Percentiles rank a stretch among this genome's conserved stretches.
Conservation (phyloP, 2,329 filamentous ascomycete genomes). For the Blumeria hordei region DNA sequence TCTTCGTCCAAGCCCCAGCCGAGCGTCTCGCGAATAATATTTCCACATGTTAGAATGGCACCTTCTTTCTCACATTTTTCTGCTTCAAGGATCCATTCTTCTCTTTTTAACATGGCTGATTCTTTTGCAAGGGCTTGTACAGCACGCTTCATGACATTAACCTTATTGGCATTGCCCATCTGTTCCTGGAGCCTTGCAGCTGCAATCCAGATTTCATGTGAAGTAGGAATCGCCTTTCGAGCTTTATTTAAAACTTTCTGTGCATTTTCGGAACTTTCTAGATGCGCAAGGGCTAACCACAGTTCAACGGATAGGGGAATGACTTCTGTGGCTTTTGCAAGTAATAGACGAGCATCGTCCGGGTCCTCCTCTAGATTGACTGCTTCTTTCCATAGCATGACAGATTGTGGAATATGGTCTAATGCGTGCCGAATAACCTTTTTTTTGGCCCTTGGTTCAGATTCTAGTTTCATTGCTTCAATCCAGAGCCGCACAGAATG, state of each 20-base stretch:
- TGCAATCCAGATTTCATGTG: constrained; percentile 90
- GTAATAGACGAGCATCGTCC: constrained; percentile 62
- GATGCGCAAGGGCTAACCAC: constrained; percentile 76
- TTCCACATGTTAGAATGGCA: constrained; percentile 61
- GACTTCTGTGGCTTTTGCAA: constrained; percentile 87
- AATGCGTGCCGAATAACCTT: constrained; percentile 77
- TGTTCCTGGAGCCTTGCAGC: constrained; percentile 80
- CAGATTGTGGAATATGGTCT: constrained; percentile 80
- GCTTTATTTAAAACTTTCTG: constrained; percentile 90
- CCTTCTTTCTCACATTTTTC: constrained; percentile 89
- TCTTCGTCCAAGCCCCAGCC: constrained; percentile 89
- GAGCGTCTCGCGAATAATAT: constrained; percentile 78
- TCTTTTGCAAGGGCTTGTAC: constrained; percentile 73
- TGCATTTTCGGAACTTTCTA: constrained; percentile 76
- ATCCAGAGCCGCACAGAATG: constrained; percentile 79
- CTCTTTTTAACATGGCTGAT: constrained; percentile 87
- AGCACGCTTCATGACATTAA: constrained; percentile 87
- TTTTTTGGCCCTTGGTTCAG: constrained; percentile 64
- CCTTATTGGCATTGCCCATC: constrained; percentile 49
- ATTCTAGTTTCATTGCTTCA: constrained; percentile 82
- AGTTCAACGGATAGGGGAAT: constrained; percentile 85
- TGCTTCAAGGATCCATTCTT: constrained; percentile 90
- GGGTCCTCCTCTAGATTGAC: constrained; percentile 87
- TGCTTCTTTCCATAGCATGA: constrained; percentile 92
- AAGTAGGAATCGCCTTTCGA: constrained; percentile 78